These are phyloP conservation scores for Orbilia brochopaga DNA, from an alignment of 2,329 filamentous ascomycete species.

Conservation along the genomic window DNA sequence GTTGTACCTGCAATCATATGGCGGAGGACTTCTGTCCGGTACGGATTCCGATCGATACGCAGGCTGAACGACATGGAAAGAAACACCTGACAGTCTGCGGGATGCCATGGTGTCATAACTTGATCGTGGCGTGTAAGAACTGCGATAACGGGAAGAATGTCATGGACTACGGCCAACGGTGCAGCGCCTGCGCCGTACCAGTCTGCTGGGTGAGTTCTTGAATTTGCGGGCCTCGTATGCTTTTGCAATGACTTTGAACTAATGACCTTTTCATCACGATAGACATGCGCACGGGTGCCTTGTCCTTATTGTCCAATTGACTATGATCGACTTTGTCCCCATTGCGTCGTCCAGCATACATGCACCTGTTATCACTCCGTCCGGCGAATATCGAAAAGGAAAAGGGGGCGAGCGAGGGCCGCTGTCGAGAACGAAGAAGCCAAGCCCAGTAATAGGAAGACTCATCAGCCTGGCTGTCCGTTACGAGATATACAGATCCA, in stretches of 20 bases:
- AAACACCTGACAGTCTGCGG: constrained; percentile 47
- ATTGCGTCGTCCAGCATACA: constrained; percentile 37
- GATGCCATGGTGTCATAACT: constrained; percentile 32
- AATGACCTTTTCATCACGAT: background rate
- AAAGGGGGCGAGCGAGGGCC: constrained; percentile 24
- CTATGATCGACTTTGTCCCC: constrained; percentile 43
- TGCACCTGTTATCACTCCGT: constrained; percentile 45
- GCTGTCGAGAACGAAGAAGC: constrained; percentile 30
- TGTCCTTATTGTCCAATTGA: constrained; percentile 37
- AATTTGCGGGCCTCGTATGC: too few species aligned
- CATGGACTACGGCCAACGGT: constrained; percentile 47
- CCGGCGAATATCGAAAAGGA: constrained; percentile 39
- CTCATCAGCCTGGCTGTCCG: constrained; percentile 37
- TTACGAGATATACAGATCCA: constrained; percentile 37
- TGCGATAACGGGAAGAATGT: constrained; percentile 46
- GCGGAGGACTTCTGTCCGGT: constrained; percentile 47
- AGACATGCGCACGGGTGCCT: constrained; percentile 45
- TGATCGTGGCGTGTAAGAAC: constrained; percentile 43
- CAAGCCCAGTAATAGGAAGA: constrained; percentile 41
- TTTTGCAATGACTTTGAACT: background rate
- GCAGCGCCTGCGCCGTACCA: constrained; percentile 41
- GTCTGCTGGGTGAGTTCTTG: constrained; percentile 41
- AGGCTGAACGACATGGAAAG: constrained; percentile 40
- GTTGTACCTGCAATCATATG: constrained; percentile 45
- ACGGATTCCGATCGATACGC: constrained; percentile 43